A percentile compares a stretch with the other conserved stretches of the same genome.
These are phyloP conservation scores for Phialocephala subalpina DNA, from an alignment of 2,329 filamentous ascomycete genomes.

Conservation along the genomic window DNA sequence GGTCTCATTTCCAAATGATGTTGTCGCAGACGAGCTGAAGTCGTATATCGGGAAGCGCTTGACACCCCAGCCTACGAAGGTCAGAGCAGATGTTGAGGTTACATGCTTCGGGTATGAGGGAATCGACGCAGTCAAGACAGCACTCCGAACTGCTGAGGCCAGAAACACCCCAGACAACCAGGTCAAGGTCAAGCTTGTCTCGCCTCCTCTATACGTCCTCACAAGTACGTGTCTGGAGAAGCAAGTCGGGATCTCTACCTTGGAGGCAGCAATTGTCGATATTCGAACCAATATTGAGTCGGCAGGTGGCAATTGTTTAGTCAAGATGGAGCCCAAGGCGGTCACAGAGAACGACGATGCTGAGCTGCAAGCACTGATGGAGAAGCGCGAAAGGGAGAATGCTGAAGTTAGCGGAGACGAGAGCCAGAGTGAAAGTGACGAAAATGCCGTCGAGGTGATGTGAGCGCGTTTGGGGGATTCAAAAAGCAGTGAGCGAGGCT, in stretches of 20 bases:
- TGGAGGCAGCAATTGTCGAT: constrained; percentile 90
- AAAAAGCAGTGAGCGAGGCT: constrained; percentile 39
- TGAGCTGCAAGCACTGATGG: constrained; percentile 96
- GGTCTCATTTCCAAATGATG: constrained; percentile 84
- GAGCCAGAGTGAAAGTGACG: constrained; percentile 93
- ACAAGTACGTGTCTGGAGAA: constrained; percentile 97
- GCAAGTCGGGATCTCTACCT: constrained; percentile 78
- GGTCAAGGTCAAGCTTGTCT: constrained; percentile 99
- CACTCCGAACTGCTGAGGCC: constrained; percentile 89
- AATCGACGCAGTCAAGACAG: constrained; percentile 96
- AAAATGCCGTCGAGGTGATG: constrained; percentile 72
- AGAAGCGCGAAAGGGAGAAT: constrained; percentile 98
- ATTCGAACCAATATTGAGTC: constrained; percentile 82
- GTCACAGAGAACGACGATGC: constrained; percentile 99
- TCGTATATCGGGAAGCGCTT: constrained; percentile 97
- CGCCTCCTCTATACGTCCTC: constrained; percentile 93
- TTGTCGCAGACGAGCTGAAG: constrained; percentile 88
- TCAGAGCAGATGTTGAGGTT: constrained; percentile 96
- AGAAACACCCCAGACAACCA: constrained; percentile 91
- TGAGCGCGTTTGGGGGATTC: constrained; percentile 41
- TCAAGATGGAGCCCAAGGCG: constrained; percentile 99
- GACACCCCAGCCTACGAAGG: constrained; percentile 98
- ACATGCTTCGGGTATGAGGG: constrained; percentile 96
- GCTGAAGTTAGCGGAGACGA: constrained; percentile 98
- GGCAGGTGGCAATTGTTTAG: constrained; percentile 80